Evolutionary conservation across 1,139 yeast genomes (phyloP).

Genomic region (Taiozyma sp.): DNA sequence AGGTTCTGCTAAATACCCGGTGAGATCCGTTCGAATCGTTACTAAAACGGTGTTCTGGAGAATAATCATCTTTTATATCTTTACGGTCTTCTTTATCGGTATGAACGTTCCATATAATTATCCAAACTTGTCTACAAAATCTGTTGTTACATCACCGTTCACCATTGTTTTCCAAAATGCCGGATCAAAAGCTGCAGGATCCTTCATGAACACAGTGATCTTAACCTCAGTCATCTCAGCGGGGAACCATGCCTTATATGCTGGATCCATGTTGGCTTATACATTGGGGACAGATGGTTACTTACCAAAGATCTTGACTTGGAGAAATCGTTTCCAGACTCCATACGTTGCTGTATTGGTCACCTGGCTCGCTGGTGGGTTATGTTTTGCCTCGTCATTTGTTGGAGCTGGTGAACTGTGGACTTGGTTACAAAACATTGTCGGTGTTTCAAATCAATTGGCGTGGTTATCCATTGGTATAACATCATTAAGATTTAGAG

Average conservation of each 20-base stretch:
- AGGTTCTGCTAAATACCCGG: constrained; percentile 61
- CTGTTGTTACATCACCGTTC: constrained; percentile 59
- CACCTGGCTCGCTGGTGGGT: constrained; percentile 33
- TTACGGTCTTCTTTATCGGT: constrained; percentile 42
- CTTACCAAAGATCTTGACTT: constrained; percentile 43
- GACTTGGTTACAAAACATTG: constrained; percentile 34
- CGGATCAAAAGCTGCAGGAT: constrained; percentile 45
- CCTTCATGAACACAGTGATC: constrained; percentile 50
- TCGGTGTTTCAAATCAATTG: constrained; percentile 35
- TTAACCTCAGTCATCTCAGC: constrained; percentile 56
- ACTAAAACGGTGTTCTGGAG: constrained; percentile 57
- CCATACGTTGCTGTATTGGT: constrained; percentile 39
- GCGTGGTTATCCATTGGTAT: constrained; percentile 36
- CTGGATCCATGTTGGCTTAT: constrained; percentile 44
- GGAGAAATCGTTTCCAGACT: constrained; percentile 39
- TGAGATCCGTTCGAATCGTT: constrained; percentile 51
- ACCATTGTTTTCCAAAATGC: constrained; percentile 51
- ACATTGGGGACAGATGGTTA: constrained; percentile 49
- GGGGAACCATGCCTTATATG: constrained; percentile 57
- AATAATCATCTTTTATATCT: constrained; percentile 40
- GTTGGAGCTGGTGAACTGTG: constrained; percentile 32
- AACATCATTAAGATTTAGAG: constrained; percentile 48
- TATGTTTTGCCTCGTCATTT: constrained; percentile 33
- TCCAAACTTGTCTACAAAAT: constrained; percentile 34
- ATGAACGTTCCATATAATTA: constrained; percentile 43